Evolutionary conservation across 768 basidiomycete species (phyloP).

Genomic region (Strobilomyces confusus): DNA sequence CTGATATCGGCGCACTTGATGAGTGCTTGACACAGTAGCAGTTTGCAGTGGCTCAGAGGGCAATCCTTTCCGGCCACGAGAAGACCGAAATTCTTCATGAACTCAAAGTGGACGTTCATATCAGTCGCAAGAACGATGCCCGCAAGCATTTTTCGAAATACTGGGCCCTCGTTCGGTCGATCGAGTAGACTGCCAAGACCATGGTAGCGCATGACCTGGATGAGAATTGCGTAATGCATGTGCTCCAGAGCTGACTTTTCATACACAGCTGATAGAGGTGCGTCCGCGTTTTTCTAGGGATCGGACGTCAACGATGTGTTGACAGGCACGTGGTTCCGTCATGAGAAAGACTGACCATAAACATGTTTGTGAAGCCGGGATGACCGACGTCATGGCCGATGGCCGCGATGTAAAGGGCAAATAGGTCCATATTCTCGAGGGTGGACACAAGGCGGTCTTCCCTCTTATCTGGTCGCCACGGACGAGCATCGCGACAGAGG

Average conservation of each 20-base stretch:
- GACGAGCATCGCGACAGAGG: conserved; percentile 37
- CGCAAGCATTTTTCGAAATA: conserved; percentile 70
- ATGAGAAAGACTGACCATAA: conserved; percentile 65
- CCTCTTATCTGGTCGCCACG: conserved; percentile 38
- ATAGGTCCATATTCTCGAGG: conserved; percentile 67
- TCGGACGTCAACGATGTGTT: conserved; percentile 4
- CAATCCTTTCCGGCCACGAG: conserved; percentile 41
- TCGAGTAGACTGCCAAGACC: conserved; percentile 70
- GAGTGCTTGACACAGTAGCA: conserved; percentile 82
- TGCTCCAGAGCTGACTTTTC: conserved; percentile 89
- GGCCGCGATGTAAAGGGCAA: conserved; percentile 84
- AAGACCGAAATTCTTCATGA: conserved; percentile 65
- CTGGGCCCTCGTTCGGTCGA: conserved; percentile 40
- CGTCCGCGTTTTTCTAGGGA: conserved; percentile 83
- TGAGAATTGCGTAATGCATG: conserved; percentile 82
- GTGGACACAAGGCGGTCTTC: conserved; percentile 35
- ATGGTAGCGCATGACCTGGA: conserved; percentile 76
- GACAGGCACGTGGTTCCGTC: not conserved
- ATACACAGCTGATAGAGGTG: conserved; percentile 84
- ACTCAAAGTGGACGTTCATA: conserved; percentile 85
- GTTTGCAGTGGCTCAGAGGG: conserved; percentile 46
- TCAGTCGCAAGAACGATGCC: conserved; percentile 89
- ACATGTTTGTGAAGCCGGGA: conserved; percentile 89
- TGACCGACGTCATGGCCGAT: conserved; percentile 98
- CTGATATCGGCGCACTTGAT: conserved; percentile 99